These are phyloP conservation scores for Ceriops decandra DNA, from an alignment of 345 rosid genomes.

Conservation along the genomic window DNA sequence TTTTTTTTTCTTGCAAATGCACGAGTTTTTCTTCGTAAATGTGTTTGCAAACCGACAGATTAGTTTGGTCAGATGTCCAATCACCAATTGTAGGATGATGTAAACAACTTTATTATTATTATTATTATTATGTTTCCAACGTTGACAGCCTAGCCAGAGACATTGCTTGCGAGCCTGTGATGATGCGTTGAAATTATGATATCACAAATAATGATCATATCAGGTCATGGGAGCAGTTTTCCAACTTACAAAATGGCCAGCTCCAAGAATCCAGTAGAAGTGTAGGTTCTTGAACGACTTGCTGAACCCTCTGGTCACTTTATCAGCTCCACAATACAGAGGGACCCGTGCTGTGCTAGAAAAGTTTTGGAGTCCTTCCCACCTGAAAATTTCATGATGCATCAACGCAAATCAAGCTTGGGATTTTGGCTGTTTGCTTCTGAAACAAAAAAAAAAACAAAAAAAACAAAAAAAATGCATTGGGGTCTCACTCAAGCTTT, in stretches of 20 bases:
- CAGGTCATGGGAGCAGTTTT: not conserved
- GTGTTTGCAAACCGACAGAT: too few species aligned
- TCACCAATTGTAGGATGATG: too few species aligned
- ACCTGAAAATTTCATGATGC: slow-evolving; percentile 37
- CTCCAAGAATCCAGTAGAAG: slow-evolving; percentile 88
- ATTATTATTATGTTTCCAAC: too few species aligned
- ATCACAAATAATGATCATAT: too few species aligned
- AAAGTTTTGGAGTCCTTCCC: slow-evolving; percentile 62
- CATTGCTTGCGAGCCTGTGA: too few species aligned
- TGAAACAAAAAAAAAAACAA: not conserved
- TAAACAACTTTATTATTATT: too few species aligned
- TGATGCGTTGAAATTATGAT: too few species aligned
- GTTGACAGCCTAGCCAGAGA: too few species aligned
- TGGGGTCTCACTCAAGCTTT: slow-evolving; percentile 63
- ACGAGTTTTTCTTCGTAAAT: too few species aligned
- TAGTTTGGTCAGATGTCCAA: too few species aligned
- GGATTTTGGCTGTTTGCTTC: too few species aligned
- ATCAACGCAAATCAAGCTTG: not conserved
- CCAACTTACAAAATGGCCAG: slow-evolving; percentile 92
- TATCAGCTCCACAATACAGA: slow-evolving; percentile 47
- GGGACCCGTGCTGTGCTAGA: slow-evolving; percentile 43
- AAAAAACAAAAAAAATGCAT: not conserved
- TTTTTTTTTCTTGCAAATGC: too few species aligned
- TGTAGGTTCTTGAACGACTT: slow-evolving; percentile 70
- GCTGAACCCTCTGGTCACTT: slow-evolving; percentile 58